phyloP scores from a whole-genome alignment of 2,329 filamentous ascomycete species.

The Dothistroma septosporum region DNA sequence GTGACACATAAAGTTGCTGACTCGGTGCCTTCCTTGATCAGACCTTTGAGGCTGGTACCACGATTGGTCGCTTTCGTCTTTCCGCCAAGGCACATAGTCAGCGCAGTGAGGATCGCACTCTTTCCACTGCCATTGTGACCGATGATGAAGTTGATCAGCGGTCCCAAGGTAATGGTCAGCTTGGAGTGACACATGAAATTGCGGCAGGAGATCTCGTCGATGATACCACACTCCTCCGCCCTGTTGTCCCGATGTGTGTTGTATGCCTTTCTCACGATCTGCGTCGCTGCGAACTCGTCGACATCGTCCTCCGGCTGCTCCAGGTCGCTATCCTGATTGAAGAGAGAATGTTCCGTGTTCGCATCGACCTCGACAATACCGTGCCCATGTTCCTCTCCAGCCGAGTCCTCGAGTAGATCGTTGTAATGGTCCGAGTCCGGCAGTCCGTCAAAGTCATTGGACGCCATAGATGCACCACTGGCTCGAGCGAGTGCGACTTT shows the following conservation, averaged over 20 bases:
- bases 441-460: conserved; percentile 28
- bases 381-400: conserved; percentile 1
- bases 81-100: conserved; percentile 90
- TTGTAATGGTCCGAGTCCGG: conserved; percentile 1
- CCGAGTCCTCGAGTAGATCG: conserved; percentile 8
- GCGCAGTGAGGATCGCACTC: conserved; percentile 87
- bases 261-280: conserved; percentile 31
- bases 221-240: conserved; percentile 76
- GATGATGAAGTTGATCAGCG: conserved; percentile 95
- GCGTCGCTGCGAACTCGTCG: conserved; percentile 28
- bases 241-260: conserved; percentile 55
- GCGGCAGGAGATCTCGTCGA: conserved; percentile 78
- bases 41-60: conserved; percentile 79
- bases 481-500: conserved; percentile 29
- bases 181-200: conserved; percentile 97
- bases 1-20: conserved; percentile 70
- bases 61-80: conserved; percentile 92
- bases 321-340: conserved; percentile 8
- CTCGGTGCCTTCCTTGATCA: conserved; percentile 86
- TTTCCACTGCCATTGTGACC: conserved; percentile 98
- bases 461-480: conserved; percentile 27
- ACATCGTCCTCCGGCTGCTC: conserved; percentile 29
- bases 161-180: conserved; percentile 78
- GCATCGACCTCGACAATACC: not conserved
- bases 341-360: conserved; percentile 4